A percentile compares a stretch with the other conserved stretches of the same genome.
Evolutionary conservation across 257 asterid species (phyloP).

Genomic region (Capsicum baccatum): DNA sequence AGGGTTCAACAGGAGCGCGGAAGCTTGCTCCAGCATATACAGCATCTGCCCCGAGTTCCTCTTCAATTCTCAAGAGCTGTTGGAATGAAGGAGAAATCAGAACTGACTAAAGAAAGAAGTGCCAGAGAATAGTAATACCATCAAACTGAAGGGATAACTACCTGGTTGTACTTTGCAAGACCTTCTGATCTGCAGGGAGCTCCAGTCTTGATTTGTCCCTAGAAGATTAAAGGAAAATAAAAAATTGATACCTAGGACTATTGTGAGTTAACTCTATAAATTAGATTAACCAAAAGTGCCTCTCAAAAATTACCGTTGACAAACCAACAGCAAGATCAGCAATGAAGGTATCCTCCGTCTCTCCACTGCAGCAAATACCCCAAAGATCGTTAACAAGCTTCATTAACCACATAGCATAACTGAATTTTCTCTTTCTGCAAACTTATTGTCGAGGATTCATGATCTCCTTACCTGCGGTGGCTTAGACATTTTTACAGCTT

Average conservation of each 20-base stretch:
- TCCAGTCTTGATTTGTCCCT: slow-evolving; percentile 99
- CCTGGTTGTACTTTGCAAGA: slow-evolving; percentile 99
- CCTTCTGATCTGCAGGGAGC: slow-evolving; percentile 99
- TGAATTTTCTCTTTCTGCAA: background rate
- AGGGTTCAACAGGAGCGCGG: slow-evolving; percentile 89
- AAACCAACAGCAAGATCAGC: slow-evolving; percentile 97
- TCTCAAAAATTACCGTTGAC: slow-evolving; percentile 66
- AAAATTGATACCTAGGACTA: slow-evolving; percentile 19
- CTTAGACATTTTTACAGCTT: slow-evolving; percentile 98
- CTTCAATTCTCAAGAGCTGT: slow-evolving; percentile 93
- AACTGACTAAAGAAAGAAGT: slow-evolving; percentile 4
- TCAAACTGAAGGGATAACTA: slow-evolving; percentile 21
- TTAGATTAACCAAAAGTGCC: background rate
- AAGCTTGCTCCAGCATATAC: slow-evolving; percentile 88
- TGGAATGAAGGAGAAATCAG: background rate
- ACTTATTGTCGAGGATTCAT: background rate
- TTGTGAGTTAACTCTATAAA: background rate
- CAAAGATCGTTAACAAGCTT: background rate
- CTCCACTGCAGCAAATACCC: slow-evolving; percentile 68
- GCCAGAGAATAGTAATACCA: background rate
- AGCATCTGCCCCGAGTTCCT: slow-evolving; percentile 95
- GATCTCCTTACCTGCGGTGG: slow-evolving; percentile 75
- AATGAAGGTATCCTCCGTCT: slow-evolving; percentile 97
- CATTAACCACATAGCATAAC: background rate
- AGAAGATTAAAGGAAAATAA: slow-evolving; percentile 14